Evolutionary conservation across 768 basidiomycete species (phyloP), one percentile per base, ranked within the genome.

Genomic region (Termitomyces heimii): DNA sequence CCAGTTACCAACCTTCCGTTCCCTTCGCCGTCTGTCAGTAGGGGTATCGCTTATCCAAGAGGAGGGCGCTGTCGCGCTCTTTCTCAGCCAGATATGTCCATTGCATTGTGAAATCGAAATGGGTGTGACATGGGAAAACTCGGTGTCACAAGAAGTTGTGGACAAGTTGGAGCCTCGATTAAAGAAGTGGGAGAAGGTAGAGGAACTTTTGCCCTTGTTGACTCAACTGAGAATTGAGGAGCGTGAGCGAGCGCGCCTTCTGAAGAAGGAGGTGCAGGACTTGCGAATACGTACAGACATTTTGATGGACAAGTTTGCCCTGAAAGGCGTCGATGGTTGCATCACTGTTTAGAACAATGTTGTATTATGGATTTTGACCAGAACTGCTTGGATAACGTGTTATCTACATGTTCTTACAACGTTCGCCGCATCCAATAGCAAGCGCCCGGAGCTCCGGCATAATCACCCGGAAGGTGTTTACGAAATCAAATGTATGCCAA

Each of bases 71-170:
- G 76, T 80, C 31, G 76, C 84, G 18, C 71, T 81, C 12, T 84
- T 81, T 61, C 71, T 87, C 54, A 80, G 79, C 61, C 76, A 75
- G 20, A 62, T 87, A 4, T 76, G 78, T 37, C 81, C 83, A 0
- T 61, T 73, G 2, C 64, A 65, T 3, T 82, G 78, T 62, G 49
- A 35, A 8, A 50, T 85, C 9, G 74, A 76, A 37, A 69, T 67
- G 29, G 83, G 82, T 0, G 70, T 82, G 46, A 82, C 77, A 10
- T 84, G 82, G 83, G 71, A 73, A 1, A 64, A 68, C 1, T 55
- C 56, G 16, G 8, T 53, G 6, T 31, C 14, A 13, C 46, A 46
- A 29, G 59, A 54, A 22, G 24, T 63, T 0, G 53, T 58, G 14
- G 52, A 63, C 13, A 62, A 56, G 4, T 57, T 71, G 4, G 51